Evolutionary conservation across 768 basidiomycete genomes (phyloP), one percentile per base, ranked within the genome.

Genomic region (Hemileccinum rubropunctum): DNA sequence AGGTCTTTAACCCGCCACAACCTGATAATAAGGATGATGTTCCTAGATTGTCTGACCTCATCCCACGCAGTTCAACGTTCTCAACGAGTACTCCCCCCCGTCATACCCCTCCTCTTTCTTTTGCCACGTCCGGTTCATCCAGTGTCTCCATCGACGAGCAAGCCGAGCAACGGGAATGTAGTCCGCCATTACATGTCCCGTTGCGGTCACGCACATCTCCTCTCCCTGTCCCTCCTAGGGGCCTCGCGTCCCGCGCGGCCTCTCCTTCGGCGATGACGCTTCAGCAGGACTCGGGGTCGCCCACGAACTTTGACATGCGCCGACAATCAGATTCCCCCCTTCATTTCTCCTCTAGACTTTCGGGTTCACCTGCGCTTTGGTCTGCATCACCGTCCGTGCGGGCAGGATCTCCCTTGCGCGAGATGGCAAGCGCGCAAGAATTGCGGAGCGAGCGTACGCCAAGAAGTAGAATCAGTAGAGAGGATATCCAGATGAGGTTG

Each of bases 401-500:
- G 27, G 50, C 59, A 20, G 69, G 59, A n/a, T 67, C 67, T 17
- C 69, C 69, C 11, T 23, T 68, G 12, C 58, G 60, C 10, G 64
- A 62, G 32, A 44, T 34, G 2, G 48, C 54, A n/a, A 64, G 54
- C 27, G 48, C 50, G 4, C 63, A 61, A 38, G 63, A 63, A 6
- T 37, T 58, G 17, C 54, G 57, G 27, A 38, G 41, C 21, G 56
- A 44, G 4, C 58, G 58, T 58, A 52, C 30, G 57, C 64, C 56
- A 3, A 73, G 71, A 45, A 71, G 70, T 21, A 71, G 79, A 38
- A 81, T 84, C 50, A 81, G 70, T 45, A 74, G 75, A 26, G 80
- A 80, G 46, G 77, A 78, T 42, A 74, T 85, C 17, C 75, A 78
- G 51, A 67, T 75, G 45, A 72, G 78, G 32, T 60, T 83, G 44